phyloP scores from a whole-genome alignment of 495 filamentous ascomycete genomes.

The Hyaloscypha variabilis region DNA sequence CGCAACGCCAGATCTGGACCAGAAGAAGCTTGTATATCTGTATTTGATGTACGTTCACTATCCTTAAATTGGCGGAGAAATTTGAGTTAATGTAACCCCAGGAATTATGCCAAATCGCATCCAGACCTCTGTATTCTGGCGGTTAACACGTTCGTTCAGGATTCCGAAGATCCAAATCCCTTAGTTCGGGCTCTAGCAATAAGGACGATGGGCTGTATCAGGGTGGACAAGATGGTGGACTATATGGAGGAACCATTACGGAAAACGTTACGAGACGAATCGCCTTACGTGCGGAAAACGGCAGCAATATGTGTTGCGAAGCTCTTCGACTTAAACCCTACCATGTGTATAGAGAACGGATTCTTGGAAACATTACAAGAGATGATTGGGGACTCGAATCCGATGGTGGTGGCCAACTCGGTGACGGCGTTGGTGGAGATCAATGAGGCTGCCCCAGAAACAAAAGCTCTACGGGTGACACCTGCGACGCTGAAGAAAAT shows the following conservation, averaged over 20 bases:
- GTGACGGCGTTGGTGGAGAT: constrained; percentile 95
- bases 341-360: constrained; percentile 93
- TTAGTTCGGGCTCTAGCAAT: constrained; percentile 93
- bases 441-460: constrained; percentile 86
- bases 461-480: constrained; percentile 80
- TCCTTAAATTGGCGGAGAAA: not conserved
- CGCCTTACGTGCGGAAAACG: constrained; percentile 97
- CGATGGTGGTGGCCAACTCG: constrained; percentile 98
- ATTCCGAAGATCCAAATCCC: constrained; percentile 98
- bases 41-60: constrained; percentile 81
- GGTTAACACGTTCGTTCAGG: constrained; percentile 99
- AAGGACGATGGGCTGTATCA: constrained; percentile 98
- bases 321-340: constrained; percentile 91
- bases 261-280: constrained; percentile 96
- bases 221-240: constrained; percentile 99
- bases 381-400: constrained; percentile 95
- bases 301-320: constrained; percentile 98
- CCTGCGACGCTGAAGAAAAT: constrained; percentile 86
- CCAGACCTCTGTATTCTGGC: constrained; percentile 98
- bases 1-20: constrained; percentile 89
- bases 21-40: constrained; percentile 99
- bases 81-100: constrained; percentile 35
- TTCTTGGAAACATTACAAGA: constrained; percentile 96
- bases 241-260: constrained; percentile 99
- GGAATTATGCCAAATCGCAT: constrained; percentile 99